These are phyloP conservation scores for Penicillium sp. DNA, from an alignment of 2,329 filamentous ascomycete species.

Conservation along the genomic window DNA sequence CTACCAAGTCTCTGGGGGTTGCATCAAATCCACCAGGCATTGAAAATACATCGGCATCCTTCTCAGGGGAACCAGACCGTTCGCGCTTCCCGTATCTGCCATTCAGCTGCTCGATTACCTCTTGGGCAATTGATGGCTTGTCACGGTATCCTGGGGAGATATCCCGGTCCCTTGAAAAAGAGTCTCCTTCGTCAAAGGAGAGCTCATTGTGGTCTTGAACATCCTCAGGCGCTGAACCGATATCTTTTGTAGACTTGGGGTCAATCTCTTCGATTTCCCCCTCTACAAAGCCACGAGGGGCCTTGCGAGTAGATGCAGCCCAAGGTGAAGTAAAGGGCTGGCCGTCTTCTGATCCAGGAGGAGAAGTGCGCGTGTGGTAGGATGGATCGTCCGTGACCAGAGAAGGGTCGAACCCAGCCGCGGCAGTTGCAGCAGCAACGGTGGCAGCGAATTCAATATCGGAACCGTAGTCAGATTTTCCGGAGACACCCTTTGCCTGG, in stretches of 20 bases:
- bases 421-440: constrained; percentile 65
- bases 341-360: constrained; percentile 60
- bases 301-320: constrained; percentile 50
- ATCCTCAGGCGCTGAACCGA: constrained; percentile 2
- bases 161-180: constrained; percentile 9
- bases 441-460: constrained; percentile 70
- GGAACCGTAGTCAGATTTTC: constrained; percentile 53
- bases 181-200: constrained; percentile 24
- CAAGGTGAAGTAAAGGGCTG: constrained; percentile 53
- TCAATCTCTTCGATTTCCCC: constrained; percentile 50
- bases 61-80: constrained; percentile 17
- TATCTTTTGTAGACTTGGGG: constrained; percentile 32
- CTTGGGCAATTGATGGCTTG: constrained; percentile 22
- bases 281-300: constrained; percentile 47
- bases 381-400: constrained; percentile 66
- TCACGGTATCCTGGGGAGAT: constrained; percentile 5
- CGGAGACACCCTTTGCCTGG: not conserved
- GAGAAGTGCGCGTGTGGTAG: constrained; percentile 64
- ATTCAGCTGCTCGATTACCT: constrained; percentile 28
- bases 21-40: constrained; percentile 36
- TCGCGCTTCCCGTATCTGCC: constrained; percentile 17
- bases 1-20: constrained; percentile 5
- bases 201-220: constrained; percentile 15
- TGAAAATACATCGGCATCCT: constrained; percentile 25
- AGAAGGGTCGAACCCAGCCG: constrained; percentile 69